Base-by-base conservation (phyloP, 495 filamentous ascomycete species). In the Pyrenula aspistea region DNA sequence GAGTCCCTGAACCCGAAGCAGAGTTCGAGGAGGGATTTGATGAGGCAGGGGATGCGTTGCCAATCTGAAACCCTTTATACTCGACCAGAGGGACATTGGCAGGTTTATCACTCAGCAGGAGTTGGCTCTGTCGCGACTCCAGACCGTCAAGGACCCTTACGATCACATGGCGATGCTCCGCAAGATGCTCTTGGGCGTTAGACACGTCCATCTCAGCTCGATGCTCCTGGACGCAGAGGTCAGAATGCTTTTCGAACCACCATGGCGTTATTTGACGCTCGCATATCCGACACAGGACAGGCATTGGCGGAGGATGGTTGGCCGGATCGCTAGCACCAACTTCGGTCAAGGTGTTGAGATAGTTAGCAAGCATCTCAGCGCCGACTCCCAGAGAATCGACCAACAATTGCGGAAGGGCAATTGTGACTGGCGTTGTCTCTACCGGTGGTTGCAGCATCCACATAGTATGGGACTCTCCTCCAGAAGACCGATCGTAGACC, bases 221-320 rank as follows among this genome's bases (percentile, higher is more conserved):
- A 67, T 98, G 93, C 66, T 98, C 93, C 67, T 96, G 89, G 55
- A 95, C 74, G 65, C 93, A 98, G 10, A 96, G 78, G 60, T 98
- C 93, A 0, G 93, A 95, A 65, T 98, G 93, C 68, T 96, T 97
- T 69, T 96, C 91, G 62, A 98, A 98, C 94, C 93, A 97, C 93
- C 93, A 98, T 15, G 93, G 90, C n/a, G 88, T 88, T 49, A 98
- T 96, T 59, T 96, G 89, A 51, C 94, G 88, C 65, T 98, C 93
- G 64, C 93, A 98, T 58, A 98, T 97, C 42, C 93, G 89, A 69
- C 93, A 98, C 23, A 98, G 80, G 10, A 97, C 86, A 0, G 91
- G 90, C 3, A 83, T 81, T 1, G 93, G 94, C 8, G 89, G 89
- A n/a, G 90, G 84, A 66, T 90, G 84, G 61, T 86, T 82, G 49